These are phyloP conservation scores for Sporopachydermia quercuum DNA, from an alignment of 805 yeast genomes.

Conservation along the genomic window DNA sequence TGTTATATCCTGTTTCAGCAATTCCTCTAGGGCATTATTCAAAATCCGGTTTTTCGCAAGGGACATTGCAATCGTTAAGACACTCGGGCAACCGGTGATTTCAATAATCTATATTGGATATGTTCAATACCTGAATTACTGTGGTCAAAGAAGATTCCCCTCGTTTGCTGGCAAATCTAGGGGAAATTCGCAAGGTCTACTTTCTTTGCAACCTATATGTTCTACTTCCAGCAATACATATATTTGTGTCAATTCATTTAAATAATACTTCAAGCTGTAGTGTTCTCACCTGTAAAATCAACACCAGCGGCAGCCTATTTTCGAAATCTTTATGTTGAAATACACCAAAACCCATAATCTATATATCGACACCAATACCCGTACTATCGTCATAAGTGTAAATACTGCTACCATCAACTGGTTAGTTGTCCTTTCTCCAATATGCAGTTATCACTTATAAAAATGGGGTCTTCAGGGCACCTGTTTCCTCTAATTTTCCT, in stretches of 20 bases:
- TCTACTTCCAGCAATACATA: slow-evolving; percentile 15
- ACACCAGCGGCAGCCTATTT: slow-evolving; percentile 41
- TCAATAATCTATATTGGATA: too few species aligned
- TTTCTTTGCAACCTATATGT: too few species aligned
- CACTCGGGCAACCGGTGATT: slow-evolving; percentile 21
- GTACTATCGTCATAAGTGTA: slow-evolving; percentile 28
- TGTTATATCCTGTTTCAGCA: slow-evolving; percentile 27
- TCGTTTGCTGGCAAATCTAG: too few species aligned
- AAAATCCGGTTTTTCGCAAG: slow-evolving; percentile 24
- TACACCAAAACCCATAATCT: slow-evolving; percentile 26
- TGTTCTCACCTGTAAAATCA: slow-evolving; percentile 39
- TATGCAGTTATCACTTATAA: too few species aligned
- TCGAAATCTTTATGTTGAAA: slow-evolving; percentile 14
- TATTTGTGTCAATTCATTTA: too few species aligned
- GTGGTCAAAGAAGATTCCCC: too few species aligned
- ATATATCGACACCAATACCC: slow-evolving; percentile 25
- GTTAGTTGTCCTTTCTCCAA: too few species aligned
- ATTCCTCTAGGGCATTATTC: slow-evolving; percentile 29
- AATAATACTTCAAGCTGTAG: slow-evolving; percentile 28
- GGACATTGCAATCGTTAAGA: slow-evolving; percentile 24
- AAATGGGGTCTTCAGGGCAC: too few species aligned
- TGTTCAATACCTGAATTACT: too few species aligned
- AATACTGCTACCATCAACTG: too few species aligned
- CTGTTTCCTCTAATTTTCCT: too few species aligned
- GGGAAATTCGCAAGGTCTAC: too few species aligned